phyloP scores from a whole-genome alignment of 192 early-diverging fungal genomes.

The Dispira parvispora region DNA sequence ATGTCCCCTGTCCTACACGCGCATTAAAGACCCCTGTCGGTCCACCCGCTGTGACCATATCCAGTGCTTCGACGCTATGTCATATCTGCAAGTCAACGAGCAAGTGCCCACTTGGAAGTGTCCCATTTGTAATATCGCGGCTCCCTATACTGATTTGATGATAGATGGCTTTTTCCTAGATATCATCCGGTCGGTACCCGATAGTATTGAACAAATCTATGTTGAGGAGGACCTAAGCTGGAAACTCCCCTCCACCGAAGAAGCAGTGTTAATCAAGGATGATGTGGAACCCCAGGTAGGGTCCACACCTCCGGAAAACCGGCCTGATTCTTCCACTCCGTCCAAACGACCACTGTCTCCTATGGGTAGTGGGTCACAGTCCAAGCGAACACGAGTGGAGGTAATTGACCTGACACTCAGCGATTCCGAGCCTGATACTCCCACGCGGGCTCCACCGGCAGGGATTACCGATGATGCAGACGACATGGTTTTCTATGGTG shows the following conservation, averaged over 20 bases:
- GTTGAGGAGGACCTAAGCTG: conserved; percentile 21
- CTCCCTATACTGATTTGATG: conserved; percentile 39
- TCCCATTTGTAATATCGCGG: conserved; percentile 41
- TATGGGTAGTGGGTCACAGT: background rate
- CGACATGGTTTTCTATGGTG: too few relatives aligned
- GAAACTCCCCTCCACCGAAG: conserved; percentile 18
- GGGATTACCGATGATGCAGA: too few relatives aligned
- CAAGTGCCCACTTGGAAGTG: conserved; percentile 51
- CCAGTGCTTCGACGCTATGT: conserved; percentile 70
- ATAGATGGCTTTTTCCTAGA: conserved; percentile 46
- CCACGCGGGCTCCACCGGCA: too few relatives aligned
- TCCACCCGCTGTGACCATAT: conserved; percentile 48
- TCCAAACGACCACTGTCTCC: background rate
- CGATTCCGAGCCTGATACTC: too few relatives aligned
- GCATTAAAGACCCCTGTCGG: conserved; percentile 44
- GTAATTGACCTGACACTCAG: conserved; percentile 47
- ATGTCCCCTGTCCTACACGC: conserved; percentile 47
- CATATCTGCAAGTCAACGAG: conserved; percentile 55
- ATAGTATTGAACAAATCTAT: conserved; percentile 21
- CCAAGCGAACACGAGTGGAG: conserved; percentile 30
- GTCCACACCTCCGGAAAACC: background rate
- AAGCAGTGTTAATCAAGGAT: conserved; percentile 17
- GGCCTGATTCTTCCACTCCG: background rate
- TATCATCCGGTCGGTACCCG: conserved; percentile 18
- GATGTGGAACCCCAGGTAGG: conserved; percentile 7